Conservation (phyloP, 1,284 basidiomycete species). For the Grifola frondosa region DNA sequence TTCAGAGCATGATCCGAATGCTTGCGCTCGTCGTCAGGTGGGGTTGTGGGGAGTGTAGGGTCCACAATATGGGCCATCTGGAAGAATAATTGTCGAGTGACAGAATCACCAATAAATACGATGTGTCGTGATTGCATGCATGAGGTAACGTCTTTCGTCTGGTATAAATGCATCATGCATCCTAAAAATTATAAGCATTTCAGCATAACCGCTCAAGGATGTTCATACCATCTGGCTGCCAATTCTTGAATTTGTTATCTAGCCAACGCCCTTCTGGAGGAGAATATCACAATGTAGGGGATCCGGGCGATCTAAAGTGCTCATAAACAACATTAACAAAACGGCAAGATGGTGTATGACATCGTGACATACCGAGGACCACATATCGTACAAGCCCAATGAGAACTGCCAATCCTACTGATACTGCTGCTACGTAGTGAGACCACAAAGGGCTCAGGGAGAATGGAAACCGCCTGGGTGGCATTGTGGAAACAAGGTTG, state of each 20-base stretch:
- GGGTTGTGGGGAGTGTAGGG: constrained; percentile 50
- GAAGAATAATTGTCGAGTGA: constrained; percentile 79
- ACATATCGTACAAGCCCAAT: constrained; percentile 47
- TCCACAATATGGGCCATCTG: constrained; percentile 65
- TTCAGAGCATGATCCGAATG: constrained; percentile 61
- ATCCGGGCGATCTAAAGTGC: constrained; percentile 62
- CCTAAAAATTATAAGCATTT: too few relatives aligned
- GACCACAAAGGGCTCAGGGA: constrained; percentile 54
- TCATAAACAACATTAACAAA: background rate
- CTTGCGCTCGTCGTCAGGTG: constrained; percentile 58
- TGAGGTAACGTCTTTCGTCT: constrained; percentile 46
- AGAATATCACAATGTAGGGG: constrained; percentile 72
- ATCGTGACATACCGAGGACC: constrained; percentile 45
- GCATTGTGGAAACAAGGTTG: too few relatives aligned
- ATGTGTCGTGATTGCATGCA: constrained; percentile 58
- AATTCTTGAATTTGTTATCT: constrained; percentile 62
- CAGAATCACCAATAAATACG: constrained; percentile 85
- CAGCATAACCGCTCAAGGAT: too few relatives aligned
- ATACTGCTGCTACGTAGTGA: constrained; percentile 47
- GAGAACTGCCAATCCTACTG: constrained; percentile 37
- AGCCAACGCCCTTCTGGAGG: constrained; percentile 76
- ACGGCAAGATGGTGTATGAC: background rate
- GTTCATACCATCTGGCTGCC: constrained; percentile 82
- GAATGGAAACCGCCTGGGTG: constrained; percentile 29
- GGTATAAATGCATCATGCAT: constrained; percentile 73